These are phyloP conservation scores for Arctium lappa DNA, from an alignment of 129 eudicot species.

Conservation along the genomic window DNA sequence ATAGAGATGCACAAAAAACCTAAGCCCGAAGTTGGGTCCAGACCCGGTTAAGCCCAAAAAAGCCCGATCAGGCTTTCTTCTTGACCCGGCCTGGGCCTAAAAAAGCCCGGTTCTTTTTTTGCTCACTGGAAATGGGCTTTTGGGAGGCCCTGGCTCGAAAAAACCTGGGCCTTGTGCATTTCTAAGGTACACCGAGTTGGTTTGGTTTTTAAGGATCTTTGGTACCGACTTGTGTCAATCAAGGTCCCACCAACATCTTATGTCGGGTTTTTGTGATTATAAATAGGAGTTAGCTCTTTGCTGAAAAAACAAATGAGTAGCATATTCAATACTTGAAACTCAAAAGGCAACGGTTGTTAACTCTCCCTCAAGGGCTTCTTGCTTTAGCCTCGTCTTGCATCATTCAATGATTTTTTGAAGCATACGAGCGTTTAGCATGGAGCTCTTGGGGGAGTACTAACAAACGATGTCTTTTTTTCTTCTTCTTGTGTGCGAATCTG, in stretches of 20 bases:
- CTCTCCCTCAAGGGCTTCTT: constrained; percentile 79
- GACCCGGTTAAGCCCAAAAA: background rate
- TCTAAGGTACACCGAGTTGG: background rate
- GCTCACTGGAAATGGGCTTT: background rate
- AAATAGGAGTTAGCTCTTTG: constrained; percentile 13
- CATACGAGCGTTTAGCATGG: constrained; percentile 11
- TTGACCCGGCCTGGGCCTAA: background rate
- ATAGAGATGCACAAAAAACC: background rate
- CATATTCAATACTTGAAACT: constrained; percentile 20
- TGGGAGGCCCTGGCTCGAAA: background rate
- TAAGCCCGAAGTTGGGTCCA: background rate
- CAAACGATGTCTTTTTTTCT: constrained; percentile 18
- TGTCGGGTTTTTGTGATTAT: constrained; percentile 27
- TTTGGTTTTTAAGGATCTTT: constrained; percentile 13
- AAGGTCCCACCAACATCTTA: constrained; percentile 34
- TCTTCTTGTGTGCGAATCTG: background rate
- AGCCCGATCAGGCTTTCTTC: background rate
- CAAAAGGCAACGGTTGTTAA: constrained; percentile 41
- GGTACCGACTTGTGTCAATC: constrained; percentile 22
- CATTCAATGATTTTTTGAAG: background rate
- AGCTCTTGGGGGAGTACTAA: constrained; percentile 43
- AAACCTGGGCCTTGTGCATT: background rate
- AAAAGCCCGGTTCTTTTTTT: background rate
- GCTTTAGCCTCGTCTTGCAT: constrained; percentile 12
- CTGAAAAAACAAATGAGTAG: constrained; percentile 9